Percentiles rank a stretch among this genome's conserved stretches.
Conservation (phyloP, 2,329 filamentous ascomycete species). For the Penicillium janthinellum region DNA sequence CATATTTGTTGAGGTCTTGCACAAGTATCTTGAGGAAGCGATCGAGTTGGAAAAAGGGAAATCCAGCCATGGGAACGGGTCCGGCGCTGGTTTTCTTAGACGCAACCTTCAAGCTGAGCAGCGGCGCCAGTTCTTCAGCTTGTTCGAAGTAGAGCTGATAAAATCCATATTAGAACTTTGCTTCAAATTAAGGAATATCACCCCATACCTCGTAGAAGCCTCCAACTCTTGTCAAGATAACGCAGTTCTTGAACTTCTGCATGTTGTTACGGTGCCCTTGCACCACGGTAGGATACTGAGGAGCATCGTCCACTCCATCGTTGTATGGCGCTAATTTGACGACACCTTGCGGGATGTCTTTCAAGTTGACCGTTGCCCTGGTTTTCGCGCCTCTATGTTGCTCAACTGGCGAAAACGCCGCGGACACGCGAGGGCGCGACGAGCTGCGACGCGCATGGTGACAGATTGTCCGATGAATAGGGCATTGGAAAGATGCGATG, state of each 20-base stretch:
- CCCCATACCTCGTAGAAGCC: slow-evolving; percentile 79
- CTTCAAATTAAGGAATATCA: too few species aligned
- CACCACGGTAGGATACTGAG: slow-evolving; percentile 81
- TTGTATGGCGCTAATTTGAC: slow-evolving; percentile 49
- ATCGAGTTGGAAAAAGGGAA: slow-evolving; percentile 90
- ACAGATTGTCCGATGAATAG: slow-evolving; percentile 32
- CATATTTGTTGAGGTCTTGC: slow-evolving; percentile 84
- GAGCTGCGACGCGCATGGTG: slow-evolving; percentile 32
- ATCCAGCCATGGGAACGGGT: slow-evolving; percentile 88
- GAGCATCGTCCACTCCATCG: slow-evolving; percentile 50
- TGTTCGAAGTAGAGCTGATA: slow-evolving; percentile 86
- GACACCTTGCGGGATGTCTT: slow-evolving; percentile 59
- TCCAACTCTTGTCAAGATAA: slow-evolving; percentile 87
- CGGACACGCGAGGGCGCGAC: slow-evolving; percentile 21
- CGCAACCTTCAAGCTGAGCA: slow-evolving; percentile 85
- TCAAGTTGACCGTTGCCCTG: slow-evolving; percentile 42
- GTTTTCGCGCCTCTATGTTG: slow-evolving; percentile 40
- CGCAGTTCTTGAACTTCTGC: slow-evolving; percentile 85
- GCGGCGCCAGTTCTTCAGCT: slow-evolving; percentile 81
- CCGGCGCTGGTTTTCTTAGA: slow-evolving; percentile 77
- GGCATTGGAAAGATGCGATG: slow-evolving; percentile 19
- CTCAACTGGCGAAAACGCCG: slow-evolving; percentile 15
- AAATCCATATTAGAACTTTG: neutral
- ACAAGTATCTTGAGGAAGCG: slow-evolving; percentile 91
- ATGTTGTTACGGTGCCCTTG: slow-evolving; percentile 87